A percentile compares a stretch with the other conserved stretches of the same genome.
phyloP scores from a whole-genome alignment of 2,329 filamentous ascomycete genomes.

The Monosporascus cannonballus region DNA sequence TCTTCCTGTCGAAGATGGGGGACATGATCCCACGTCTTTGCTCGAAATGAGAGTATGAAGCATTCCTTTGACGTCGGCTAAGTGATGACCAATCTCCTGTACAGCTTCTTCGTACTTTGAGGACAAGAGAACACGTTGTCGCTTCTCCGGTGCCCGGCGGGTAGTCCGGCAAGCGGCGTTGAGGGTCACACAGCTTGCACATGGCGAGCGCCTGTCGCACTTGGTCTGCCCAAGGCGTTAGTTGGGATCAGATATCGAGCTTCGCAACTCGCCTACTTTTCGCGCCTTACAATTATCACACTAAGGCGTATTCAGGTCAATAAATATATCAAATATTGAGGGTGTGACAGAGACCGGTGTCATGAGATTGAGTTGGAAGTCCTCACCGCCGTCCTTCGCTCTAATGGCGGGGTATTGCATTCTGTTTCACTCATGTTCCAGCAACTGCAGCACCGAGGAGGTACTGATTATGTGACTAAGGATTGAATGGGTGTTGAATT shows the following conservation, averaged over 20 bases:
- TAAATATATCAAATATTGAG: not conserved
- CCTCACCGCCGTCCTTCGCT: slow-evolving; percentile 20
- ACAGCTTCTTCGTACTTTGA: slow-evolving; percentile 25
- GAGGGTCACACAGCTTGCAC: slow-evolving; percentile 24
- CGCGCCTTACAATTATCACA: slow-evolving; percentile 22
- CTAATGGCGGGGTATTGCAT: slow-evolving; percentile 7
- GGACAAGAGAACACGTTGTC: slow-evolving; percentile 25
- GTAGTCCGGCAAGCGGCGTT: slow-evolving; percentile 20
- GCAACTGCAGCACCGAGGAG: not conserved
- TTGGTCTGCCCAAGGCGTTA: slow-evolving; percentile 16
- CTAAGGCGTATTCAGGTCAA: slow-evolving; percentile 7
- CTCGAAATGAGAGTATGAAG: slow-evolving; percentile 15
- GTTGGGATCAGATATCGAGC: not conserved
- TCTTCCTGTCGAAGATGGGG: slow-evolving; percentile 1
- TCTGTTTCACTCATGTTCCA: slow-evolving; percentile 16
- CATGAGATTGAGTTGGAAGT: not conserved
- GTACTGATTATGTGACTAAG: not conserved
- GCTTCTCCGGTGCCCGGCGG: slow-evolving; percentile 17
- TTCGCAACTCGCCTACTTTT: slow-evolving; percentile 13
- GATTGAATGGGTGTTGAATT: slow-evolving; percentile 1
- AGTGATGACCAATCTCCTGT: slow-evolving; percentile 21
- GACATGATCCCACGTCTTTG: slow-evolving; percentile 1
- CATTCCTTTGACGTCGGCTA: slow-evolving; percentile 21
- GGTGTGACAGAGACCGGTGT: not conserved
- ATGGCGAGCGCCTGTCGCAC: slow-evolving; percentile 23